Base-by-base conservation (phyloP, 2,329 filamentous ascomycete genomes). In the Penicillium sp. region DNA sequence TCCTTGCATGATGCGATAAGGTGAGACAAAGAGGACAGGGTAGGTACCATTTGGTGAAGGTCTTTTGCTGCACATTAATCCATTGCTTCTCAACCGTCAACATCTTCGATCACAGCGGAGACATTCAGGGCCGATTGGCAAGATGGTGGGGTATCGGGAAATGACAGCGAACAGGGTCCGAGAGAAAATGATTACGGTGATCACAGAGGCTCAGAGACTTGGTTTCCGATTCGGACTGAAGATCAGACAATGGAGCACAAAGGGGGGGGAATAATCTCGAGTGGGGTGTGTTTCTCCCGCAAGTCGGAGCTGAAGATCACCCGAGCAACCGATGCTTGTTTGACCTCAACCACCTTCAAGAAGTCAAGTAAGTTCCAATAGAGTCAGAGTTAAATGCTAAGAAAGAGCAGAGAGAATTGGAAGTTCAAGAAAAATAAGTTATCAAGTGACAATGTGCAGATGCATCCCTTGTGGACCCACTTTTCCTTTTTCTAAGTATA, bases 41-140 rank as follows among this genome's bases (percentile, higher is more conserved):
- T 14, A 60, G 64, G 8, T 46, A 90, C 88, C 94, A 99, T 90
- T 97, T 99, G 56, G 92, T 96, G 76, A 99, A 99, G 27, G 94
- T 99, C 83, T 97, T 99, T 76, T 97, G 89, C 80, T 97, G 93
- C 76, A 96, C 91, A 70, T 81, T 83, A 67, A 86, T 79, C 83
- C 83, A 85, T 75, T 83, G 81, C 77, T 84, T 81, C 74, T 86
- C 83, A 63, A 78, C 73, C 66, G 73, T 72, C 70, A 77, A 74
- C 76, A 78, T 78, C 61, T 70, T 67, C 50, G 34, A 47, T 47
- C 19, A 49, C 27, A 36, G 47, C 50, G 60, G 58, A 61, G 57
- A 64, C 70, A 72, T 72, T 51, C 66, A 70, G 61, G 64, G 64
- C 61, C 59, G 60, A 59, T 56, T 60, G 63, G 54, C 60, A 58